Evolutionary conservation across 192 early-diverging fungal species (phyloP).

Genomic region (Tieghemiomyces parasiticus): DNA sequence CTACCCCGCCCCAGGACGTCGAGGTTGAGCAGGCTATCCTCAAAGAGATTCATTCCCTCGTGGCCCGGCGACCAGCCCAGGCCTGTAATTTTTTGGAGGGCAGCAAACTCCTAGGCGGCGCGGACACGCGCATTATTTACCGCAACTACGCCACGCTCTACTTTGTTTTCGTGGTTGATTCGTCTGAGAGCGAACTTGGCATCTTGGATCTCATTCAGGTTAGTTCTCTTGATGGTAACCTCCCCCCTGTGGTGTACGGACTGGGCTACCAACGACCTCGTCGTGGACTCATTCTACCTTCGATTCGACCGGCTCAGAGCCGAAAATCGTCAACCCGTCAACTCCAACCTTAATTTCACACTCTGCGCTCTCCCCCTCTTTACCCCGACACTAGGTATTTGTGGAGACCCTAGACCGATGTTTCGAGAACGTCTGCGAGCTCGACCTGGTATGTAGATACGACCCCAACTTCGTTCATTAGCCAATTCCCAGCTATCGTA

Average conservation of each 20-base stretch:
- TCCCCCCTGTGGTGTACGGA: too few relatives aligned
- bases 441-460: conserved; percentile 62
- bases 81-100: conserved; percentile 89
- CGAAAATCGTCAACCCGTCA: too few relatives aligned
- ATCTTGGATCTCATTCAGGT: conserved; percentile 93
- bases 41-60: conserved; percentile 74
- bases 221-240: too few relatives aligned
- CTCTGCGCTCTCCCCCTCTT: too few relatives aligned
- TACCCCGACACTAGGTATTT: conserved; percentile 52
- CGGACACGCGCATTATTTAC: conserved; percentile 87
- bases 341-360: too few relatives aligned
- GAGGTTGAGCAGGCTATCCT: conserved; percentile 69
- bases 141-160: conserved; percentile 95
- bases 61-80: conserved; percentile 72
- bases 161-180: conserved; percentile 95
- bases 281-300: too few relatives aligned
- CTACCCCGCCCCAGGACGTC: too few relatives aligned
- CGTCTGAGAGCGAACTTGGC: conserved; percentile 90
- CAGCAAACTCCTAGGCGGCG: conserved; percentile 58
- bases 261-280: too few relatives aligned
- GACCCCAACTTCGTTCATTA: too few relatives aligned
- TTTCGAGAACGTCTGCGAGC: conserved; percentile 94
- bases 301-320: too few relatives aligned
- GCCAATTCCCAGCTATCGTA: too few relatives aligned
- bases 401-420: conserved; percentile 86